phyloP scores from a whole-genome alignment of 768 basidiomycete species.

The Hypholoma sublateritium region DNA sequence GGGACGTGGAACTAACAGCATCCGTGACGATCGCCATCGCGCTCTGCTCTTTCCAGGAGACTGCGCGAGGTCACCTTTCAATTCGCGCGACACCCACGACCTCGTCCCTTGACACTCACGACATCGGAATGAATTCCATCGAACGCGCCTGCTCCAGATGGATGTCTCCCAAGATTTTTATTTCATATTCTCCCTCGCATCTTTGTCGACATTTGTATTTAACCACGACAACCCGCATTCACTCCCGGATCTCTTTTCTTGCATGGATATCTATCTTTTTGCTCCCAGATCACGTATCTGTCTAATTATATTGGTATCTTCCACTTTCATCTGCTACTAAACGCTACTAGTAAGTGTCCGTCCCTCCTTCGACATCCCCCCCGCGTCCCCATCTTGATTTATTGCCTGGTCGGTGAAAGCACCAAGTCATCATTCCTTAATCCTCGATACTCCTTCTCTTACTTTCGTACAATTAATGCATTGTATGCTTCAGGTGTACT shows the following conservation, averaged over 20 bases:
- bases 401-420: background rate
- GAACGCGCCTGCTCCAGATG: too few species aligned
- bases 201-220: background rate
- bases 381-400: background rate
- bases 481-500: background rate
- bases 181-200: background rate
- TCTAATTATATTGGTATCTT: too few species aligned
- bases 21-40: background rate
- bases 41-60: background rate
- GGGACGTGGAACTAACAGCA: background rate
- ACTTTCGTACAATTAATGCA: background rate
- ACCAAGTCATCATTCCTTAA: background rate
- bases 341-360: background rate
- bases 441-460: background rate
- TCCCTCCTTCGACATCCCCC: background rate
- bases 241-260: background rate
- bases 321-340: background rate
- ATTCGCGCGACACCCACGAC: background rate
- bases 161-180: too few species aligned
- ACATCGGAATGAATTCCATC: background rate
- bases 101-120: background rate
- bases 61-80: background rate
- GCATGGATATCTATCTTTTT: background rate
- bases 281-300: too few species aligned
- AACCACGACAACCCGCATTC: background rate